Percentiles rank a stretch among this genome's conserved stretches.
Conservation (phyloP, 345 rosid species). For the Eucalyptus paniculata region DNA sequence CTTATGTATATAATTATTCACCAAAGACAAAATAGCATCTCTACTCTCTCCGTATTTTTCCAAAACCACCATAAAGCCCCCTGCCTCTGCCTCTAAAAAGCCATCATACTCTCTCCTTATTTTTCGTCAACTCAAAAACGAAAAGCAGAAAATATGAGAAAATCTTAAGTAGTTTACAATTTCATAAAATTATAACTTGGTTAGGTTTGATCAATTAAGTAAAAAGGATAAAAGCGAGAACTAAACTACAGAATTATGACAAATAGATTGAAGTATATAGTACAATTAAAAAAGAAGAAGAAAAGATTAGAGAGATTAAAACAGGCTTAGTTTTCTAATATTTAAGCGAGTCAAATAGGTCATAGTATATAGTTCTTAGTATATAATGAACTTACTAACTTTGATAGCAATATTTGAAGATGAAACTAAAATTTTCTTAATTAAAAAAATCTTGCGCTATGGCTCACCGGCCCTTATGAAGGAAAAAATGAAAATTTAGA, state of each 20-base stretch:
- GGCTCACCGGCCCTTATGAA: neutral
- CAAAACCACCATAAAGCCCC: neutral
- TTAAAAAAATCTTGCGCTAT: neutral
- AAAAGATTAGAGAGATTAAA: too few species aligned
- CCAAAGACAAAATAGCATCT: neutral
- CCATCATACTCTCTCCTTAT: neutral
- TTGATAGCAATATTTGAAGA: neutral
- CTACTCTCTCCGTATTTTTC: neutral
- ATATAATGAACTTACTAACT: neutral
- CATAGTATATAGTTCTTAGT: neutral
- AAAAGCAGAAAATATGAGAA: neutral
- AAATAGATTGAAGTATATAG: neutral
- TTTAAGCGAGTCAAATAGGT: too few species aligned
- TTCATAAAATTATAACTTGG: neutral
- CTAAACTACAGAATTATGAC: neutral
- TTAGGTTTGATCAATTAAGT: neutral
- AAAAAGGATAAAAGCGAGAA: too few species aligned
- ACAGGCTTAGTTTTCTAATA: neutral
- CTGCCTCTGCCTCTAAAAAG: neutral
- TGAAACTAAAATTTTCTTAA: neutral
- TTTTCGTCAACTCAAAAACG: neutral
- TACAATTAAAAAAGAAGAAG: too few species aligned
- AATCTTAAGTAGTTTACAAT: neutral
- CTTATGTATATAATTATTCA: neutral
- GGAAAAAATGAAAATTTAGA: neutral